Evolutionary conservation across 2,329 filamentous ascomycete genomes (phyloP).

Genomic region (Xylaria sp.): DNA sequence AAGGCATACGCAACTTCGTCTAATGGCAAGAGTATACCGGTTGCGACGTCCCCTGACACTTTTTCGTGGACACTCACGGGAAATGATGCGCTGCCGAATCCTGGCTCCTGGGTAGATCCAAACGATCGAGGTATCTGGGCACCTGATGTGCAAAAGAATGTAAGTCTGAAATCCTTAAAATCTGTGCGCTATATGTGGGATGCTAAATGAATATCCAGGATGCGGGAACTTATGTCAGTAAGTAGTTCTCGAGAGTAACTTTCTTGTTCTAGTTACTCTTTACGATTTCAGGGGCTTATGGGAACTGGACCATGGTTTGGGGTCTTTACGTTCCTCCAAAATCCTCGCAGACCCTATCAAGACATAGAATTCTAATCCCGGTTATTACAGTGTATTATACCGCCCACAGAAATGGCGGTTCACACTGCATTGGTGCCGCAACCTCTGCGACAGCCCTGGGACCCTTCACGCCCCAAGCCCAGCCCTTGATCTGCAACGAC

Average conservation of each 20-base stretch:
- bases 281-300: not conserved
- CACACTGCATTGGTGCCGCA: slow-evolving; percentile 48
- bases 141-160: slow-evolving; percentile 49
- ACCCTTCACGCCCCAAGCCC: slow-evolving; percentile 42
- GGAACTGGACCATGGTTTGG: not conserved
- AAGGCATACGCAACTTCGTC: slow-evolving; percentile 48
- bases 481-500: slow-evolving; percentile 47
- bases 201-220: slow-evolving; percentile 39
- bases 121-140: slow-evolving; percentile 45
- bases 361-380: not conserved
- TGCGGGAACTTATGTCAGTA: slow-evolving; percentile 45
- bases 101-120: slow-evolving; percentile 46
- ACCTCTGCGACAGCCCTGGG: slow-evolving; percentile 45
- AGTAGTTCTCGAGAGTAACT: slow-evolving; percentile 12
- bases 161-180: slow-evolving; percentile 28
- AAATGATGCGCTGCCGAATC: slow-evolving; percentile 45
- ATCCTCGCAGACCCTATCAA: not conserved
- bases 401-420: slow-evolving; percentile 42
- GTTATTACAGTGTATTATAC: slow-evolving; percentile 46
- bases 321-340: not conserved
- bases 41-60: slow-evolving; percentile 46
- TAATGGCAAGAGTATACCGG: slow-evolving; percentile 44
- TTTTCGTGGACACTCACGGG: slow-evolving; percentile 44
- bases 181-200: not conserved
- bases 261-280: not conserved